These are phyloP conservation scores for Mycena sp. DNA, from an alignment of 1,284 basidiomycete genomes.

Conservation along the genomic window DNA sequence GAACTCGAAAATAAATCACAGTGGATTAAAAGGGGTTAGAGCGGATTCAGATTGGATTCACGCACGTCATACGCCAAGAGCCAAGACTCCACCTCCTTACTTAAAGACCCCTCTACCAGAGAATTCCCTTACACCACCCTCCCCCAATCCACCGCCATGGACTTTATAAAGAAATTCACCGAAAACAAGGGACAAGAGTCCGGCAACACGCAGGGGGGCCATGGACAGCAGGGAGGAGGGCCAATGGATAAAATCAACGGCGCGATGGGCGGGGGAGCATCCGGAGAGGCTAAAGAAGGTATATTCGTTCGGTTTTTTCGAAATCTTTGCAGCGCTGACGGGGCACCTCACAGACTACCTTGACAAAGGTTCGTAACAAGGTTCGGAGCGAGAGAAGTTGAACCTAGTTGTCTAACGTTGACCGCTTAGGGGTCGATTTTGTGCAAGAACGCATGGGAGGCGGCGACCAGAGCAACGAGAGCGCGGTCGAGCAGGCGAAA, in stretches of 20 bases:
- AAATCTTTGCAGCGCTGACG: background rate
- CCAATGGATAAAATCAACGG: constrained; percentile 31
- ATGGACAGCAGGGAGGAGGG: constrained; percentile 8
- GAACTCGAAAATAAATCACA: too few species aligned
- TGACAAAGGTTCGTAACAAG: background rate
- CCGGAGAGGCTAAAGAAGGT: constrained; percentile 35
- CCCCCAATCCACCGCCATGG: background rate
- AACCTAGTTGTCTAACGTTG: constrained; percentile 12
- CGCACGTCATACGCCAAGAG: background rate
- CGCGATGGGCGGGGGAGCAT: constrained; percentile 30
- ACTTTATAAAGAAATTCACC: constrained; percentile 2
- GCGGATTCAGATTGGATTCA: too few species aligned
- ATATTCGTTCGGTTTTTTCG: background rate
- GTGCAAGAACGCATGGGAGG: constrained; percentile 41
- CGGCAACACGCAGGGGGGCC: background rate
- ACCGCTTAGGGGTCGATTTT: constrained; percentile 36
- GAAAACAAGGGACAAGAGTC: background rate
- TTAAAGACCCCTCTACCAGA: too few species aligned
- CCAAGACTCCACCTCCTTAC: background rate
- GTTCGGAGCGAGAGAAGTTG: background rate
- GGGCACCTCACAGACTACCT: background rate
- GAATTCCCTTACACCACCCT: too few species aligned
- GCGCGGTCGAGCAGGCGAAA: constrained; percentile 45
- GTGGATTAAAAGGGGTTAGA: too few species aligned
- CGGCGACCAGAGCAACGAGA: constrained; percentile 45